These are phyloP conservation scores for Pseudogymnoascus sp. DNA, from an alignment of 2,329 filamentous ascomycete species.

Conservation along the genomic window DNA sequence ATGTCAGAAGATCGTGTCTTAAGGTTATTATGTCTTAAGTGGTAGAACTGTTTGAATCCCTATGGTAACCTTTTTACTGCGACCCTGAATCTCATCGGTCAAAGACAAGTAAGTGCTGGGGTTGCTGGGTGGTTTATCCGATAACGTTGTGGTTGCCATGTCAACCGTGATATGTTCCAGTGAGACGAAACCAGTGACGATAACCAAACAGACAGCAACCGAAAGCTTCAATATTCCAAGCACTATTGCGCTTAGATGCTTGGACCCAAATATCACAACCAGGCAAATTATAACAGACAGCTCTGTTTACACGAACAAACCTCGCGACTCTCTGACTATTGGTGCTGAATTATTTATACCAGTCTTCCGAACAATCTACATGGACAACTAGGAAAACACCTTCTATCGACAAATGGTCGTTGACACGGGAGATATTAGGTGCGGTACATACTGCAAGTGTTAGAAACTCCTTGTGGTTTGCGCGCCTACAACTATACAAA, in stretches of 20 bases:
- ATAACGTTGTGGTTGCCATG: neutral
- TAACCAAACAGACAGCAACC: neutral
- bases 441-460: conserved; percentile 1
- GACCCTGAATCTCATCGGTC: neutral
- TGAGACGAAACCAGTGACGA: neutral
- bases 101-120: neutral
- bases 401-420: neutral
- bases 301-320: neutral
- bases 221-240: conserved; percentile 1
- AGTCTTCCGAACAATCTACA: neutral
- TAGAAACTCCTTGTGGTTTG: neutral
- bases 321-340: neutral
- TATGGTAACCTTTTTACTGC: neutral
- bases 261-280: neutral
- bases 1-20: neutral
- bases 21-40: conserved; percentile 3
- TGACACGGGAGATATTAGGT: neutral
- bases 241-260: neutral
- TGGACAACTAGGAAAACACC: neutral
- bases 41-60: conserved; percentile 1
- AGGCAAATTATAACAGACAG: neutral
- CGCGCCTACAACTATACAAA: neutral
- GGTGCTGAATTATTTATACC: neutral
- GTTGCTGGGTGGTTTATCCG: conserved; percentile 2
- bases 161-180: conserved; percentile 1